Evolutionary conservation across 768 basidiomycete genomes (phyloP).

Genomic region (Flagelloscypha sp.): DNA sequence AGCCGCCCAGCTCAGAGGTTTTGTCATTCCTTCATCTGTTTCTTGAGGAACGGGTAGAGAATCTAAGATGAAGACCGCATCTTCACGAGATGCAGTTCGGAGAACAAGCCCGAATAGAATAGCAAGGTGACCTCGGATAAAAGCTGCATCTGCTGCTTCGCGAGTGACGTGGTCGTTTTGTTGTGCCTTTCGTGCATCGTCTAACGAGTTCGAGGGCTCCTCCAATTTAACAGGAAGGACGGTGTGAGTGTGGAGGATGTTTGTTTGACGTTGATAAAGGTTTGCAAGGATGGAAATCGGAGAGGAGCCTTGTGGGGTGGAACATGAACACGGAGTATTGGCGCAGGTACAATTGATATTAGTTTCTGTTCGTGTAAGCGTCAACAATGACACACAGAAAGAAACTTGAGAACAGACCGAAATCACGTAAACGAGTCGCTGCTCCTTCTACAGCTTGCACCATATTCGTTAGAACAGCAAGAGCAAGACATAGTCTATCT

Average conservation of each 20-base stretch:
- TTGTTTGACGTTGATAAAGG: too few relatives aligned
- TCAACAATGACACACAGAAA: background rate
- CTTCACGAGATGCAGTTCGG: constrained; percentile 30
- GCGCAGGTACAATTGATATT: too few relatives aligned
- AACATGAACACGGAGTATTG: too few relatives aligned
- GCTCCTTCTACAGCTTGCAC: constrained; percentile 50
- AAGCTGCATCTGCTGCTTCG: constrained; percentile 34
- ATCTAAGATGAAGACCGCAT: constrained; percentile 27
- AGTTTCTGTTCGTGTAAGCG: too few relatives aligned
- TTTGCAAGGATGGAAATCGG: too few relatives aligned
- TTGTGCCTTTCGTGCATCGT: background rate
- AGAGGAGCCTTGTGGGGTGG: too few relatives aligned
- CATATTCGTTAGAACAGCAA: constrained; percentile 71
- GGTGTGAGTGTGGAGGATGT: too few relatives aligned
- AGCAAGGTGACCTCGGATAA: constrained; percentile 67
- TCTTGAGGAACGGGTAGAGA: constrained; percentile 14
- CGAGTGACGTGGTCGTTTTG: constrained; percentile 1
- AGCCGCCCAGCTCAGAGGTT: constrained; percentile 27
- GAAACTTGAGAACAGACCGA: constrained; percentile 31
- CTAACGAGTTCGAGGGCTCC: too few relatives aligned
- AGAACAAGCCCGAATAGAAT: constrained; percentile 62
- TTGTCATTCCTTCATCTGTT: constrained; percentile 16
- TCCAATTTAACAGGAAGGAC: too few relatives aligned
- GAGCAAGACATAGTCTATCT: constrained; percentile 67
- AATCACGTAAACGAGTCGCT: constrained; percentile 36